Base-by-base conservation (phyloP, 116 monocot genomes). In the Iris pallida region DNA sequence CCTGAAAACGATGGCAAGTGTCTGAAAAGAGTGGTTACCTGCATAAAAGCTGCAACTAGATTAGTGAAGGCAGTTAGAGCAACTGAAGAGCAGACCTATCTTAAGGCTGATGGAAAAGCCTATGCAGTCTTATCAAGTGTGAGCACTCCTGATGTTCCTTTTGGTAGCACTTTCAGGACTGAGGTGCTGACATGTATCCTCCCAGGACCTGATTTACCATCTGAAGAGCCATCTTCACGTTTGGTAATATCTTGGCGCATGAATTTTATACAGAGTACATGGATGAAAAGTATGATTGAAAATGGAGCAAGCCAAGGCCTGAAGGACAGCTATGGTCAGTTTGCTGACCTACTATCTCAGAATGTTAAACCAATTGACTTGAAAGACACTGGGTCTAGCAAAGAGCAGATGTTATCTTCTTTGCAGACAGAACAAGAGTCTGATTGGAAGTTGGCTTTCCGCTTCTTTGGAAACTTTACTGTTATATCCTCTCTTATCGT, bases 211-310 rank as follows among this genome's bases (percentile, higher is more conserved):
- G 85, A 82, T 55, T 66, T 85, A 60, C 63, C 75, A 63, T 68
- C 82, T 47, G 85, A 83, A 68, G 85, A 82, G 13, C 62, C 81
- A 65, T 87, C 92, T 0, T 82, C 87, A 20, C 87, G 59, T 55
- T 63, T 98, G 64, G 69, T 90, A 41, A 61, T 92, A 47, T 92
- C 93, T 0, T 98, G 97, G 97, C 80, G 90, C 16, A 69, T 75
- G 16, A 98, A 98, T 76, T 98, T 90, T 70, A 43, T 81, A 14
- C 93, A 92, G 67, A 92, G 90, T 73, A 98, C 97, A 14, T 92
- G 92, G 82, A 92, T 98, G 97, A 98, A 86, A 76, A 63, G 88
- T 52, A 92, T 98, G 88, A 92, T 98, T 59, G 93, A 98, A 85
- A 86, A 80, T 87, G 97, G 97, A 20, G 79, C 93, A 69, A 82